Conservation (phyloP, 495 filamentous ascomycete genomes). For the Trichoderma erinaceum region DNA sequence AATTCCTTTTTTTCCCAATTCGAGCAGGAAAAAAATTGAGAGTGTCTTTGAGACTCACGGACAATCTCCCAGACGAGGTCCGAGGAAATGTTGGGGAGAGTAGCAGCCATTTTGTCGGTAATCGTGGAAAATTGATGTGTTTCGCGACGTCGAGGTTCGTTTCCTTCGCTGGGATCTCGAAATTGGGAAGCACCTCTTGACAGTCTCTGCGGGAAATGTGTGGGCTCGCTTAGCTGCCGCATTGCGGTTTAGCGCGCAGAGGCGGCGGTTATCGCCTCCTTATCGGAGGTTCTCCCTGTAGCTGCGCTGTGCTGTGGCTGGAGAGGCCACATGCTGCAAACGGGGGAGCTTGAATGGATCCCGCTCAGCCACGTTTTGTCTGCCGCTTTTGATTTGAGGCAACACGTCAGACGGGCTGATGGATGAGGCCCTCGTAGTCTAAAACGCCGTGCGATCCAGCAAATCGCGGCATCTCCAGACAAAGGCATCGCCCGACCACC, state of each 20-base stretch:
- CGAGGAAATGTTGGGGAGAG: slow-evolving; percentile 58
- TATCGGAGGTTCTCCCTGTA: not conserved
- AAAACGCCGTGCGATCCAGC: not conserved
- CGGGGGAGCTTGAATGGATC: slow-evolving; percentile 10
- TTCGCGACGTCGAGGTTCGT: slow-evolving; percentile 23
- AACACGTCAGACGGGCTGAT: slow-evolving; percentile 6
- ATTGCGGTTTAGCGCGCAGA: slow-evolving; percentile 26
- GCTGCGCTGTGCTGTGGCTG: not conserved
- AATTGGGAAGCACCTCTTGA: not conserved
- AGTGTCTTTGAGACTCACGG: slow-evolving; percentile 52
- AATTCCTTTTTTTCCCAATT: not conserved
- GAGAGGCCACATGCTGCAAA: not conserved
- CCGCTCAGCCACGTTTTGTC: not conserved
- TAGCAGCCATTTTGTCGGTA: slow-evolving; percentile 39
- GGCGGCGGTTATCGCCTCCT: slow-evolving; percentile 1
- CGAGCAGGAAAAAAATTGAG: not conserved
- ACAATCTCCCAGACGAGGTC: slow-evolving; percentile 88
- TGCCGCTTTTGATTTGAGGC: not conserved
- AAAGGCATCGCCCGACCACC: not conserved
- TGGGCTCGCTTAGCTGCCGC: slow-evolving; percentile 40
- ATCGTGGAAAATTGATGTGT: slow-evolving; percentile 25
- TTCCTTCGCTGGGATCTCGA: not conserved
- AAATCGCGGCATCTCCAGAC: not conserved
- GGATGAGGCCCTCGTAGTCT: not conserved
- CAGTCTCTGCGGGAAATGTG: slow-evolving; percentile 24